A percentile compares a stretch with the other conserved stretches of the same genome.
Evolutionary conservation across 2,329 filamentous ascomycete genomes (phyloP).

Genomic region (Orbilia blumenaviensis): DNA sequence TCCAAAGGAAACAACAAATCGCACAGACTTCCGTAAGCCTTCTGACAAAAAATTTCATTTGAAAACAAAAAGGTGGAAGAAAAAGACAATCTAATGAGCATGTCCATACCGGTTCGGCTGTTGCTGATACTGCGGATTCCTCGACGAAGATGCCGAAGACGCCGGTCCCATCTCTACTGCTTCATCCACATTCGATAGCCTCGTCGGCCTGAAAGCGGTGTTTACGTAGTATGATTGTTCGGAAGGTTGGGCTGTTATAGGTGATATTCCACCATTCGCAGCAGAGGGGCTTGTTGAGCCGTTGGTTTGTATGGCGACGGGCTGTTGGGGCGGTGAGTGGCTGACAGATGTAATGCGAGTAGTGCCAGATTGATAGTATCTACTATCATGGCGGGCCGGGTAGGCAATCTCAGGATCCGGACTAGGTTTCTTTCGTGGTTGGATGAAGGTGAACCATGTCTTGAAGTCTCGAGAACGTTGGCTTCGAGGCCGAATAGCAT

Average conservation of each 20-base stretch:
- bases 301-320: background rate
- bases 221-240: conserved; percentile 40
- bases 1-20: conserved; percentile 17
- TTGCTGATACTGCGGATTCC: conserved; percentile 22
- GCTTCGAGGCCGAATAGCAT: conserved; percentile 41
- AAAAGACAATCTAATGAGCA: conserved; percentile 24
- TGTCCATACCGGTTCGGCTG: conserved; percentile 37
- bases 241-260: background rate
- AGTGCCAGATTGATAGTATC: conserved; percentile 26
- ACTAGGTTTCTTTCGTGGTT: conserved; percentile 4
- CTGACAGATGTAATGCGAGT: conserved; percentile 20
- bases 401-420: conserved; percentile 43
- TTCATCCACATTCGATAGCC: conserved; percentile 31
- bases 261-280: conserved; percentile 20
- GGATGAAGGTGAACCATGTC: conserved; percentile 40
- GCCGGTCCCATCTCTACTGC: conserved; percentile 37
- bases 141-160: conserved; percentile 7
- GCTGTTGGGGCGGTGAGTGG: conserved; percentile 17
- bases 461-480: conserved; percentile 39
- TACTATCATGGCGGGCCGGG: conserved; percentile 18
- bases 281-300: conserved; percentile 2
- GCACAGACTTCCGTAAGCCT: conserved; percentile 31
- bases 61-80: background rate
- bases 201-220: conserved; percentile 21
- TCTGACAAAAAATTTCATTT: conserved; percentile 13